Evolutionary conservation across 768 basidiomycete species (phyloP), one percentile per base, ranked within the genome.

Genomic region (Tulasnella sp.): DNA sequence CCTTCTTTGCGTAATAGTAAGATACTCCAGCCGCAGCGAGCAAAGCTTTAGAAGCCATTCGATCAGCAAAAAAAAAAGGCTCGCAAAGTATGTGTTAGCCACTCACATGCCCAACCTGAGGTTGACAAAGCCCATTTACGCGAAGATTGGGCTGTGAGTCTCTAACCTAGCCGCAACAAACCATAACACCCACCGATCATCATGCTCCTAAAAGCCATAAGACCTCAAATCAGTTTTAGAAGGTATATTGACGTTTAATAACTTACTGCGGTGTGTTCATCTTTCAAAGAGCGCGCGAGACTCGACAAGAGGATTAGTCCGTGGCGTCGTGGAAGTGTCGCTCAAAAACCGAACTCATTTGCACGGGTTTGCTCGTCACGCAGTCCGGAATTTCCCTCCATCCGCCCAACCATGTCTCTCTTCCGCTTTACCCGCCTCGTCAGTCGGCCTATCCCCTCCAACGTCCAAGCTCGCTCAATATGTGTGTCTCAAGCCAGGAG

Each of bases 1-100:
- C 76, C 72, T 79, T 77, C 68, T 80, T 81, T 12, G 82, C 81
- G 68, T 73, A 82, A 75, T 80, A 80, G 75, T 81, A 82, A 64
- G 81, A 81, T 47, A 78, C 79, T 4, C 80, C 80, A 0, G 81
- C 81, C 9, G 79, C 81, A 37, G 76, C 75, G 26, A 83, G 76
- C 22, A 83, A 76, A 41, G 76, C 77, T 72, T 37, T 19, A 34
- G 37, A 22, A 14, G 71, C 6, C 2, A 4, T 12, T 22, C 16
- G 0, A 37, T 72, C 40, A 64, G 37, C 22, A 26, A 41, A 12
- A 22, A 26, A 41, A 41, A 22, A 19, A 9, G 22, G 17, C 7
- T 44, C n/a, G 7, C 39, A n/a, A 2, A 40, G 7, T 4, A 67
- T 19, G 11, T n/a, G n/a, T 2, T 8, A 14, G 35, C 8, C 16